These are phyloP conservation scores for Mortierella claussenii DNA, from an alignment of 192 early-diverging fungal genomes.

Conservation along the genomic window DNA sequence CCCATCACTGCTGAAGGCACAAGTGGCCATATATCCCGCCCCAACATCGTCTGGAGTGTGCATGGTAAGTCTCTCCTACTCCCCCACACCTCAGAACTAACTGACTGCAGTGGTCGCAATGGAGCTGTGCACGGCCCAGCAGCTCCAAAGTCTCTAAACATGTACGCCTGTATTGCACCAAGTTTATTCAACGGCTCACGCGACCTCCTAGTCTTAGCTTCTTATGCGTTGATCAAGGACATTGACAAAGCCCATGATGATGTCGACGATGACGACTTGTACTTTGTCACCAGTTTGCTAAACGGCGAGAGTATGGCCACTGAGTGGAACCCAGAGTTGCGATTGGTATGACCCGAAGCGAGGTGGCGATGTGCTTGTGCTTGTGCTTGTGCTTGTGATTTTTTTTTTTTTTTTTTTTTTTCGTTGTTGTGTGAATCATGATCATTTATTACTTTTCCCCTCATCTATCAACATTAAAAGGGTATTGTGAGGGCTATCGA, in stretches of 20 bases:
- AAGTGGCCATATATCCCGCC: background rate
- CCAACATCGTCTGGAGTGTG: conserved; percentile 27
- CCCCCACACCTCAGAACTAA: no score
- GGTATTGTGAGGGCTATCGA: conserved; percentile 20
- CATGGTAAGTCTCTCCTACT: no score
- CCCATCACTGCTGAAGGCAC: background rate
- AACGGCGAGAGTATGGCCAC: conserved; percentile 26
- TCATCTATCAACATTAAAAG: background rate
- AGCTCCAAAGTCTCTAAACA: no score
- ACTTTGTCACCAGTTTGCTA: conserved; percentile 9
- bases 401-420: background rate
- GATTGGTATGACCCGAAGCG: no score
- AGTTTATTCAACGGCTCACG: no score
- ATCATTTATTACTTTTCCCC: background rate
- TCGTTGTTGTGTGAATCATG: no score
- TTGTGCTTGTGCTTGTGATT: no score
- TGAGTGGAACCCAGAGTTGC: conserved; percentile 37
- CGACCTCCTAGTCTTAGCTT: conserved; percentile 28
- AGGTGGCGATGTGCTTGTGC: no score
- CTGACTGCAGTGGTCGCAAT: no score
- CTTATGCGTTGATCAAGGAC: conserved; percentile 29
- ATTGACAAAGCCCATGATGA: conserved; percentile 26
- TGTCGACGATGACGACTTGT: conserved; percentile 24
- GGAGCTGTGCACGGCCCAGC: no score
- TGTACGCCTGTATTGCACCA: no score